Percentiles rank a stretch among this genome's conserved stretches.
phyloP scores from a whole-genome alignment of 352 stramenopile species.

The Phytophthora niederhauseri region DNA sequence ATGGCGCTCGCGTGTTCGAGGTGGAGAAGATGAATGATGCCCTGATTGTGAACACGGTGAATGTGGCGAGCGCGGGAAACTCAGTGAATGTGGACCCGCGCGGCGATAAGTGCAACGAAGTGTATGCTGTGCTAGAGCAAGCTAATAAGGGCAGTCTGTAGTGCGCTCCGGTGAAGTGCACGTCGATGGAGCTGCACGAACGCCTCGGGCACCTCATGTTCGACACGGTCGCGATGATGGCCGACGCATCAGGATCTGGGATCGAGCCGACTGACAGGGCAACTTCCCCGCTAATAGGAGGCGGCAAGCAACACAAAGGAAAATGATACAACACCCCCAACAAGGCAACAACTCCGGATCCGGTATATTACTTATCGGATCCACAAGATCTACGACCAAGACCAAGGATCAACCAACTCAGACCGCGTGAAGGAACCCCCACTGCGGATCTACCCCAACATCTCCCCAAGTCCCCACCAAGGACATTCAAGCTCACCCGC shows the following conservation, averaged over 20 bases:
- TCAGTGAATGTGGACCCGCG: background rate
- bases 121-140: background rate
- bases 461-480: no score
- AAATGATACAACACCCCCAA: no score
- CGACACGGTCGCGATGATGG: background rate
- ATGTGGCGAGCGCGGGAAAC: background rate
- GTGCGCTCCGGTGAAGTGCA: background rate
- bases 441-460: no score
- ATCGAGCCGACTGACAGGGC: constrained; percentile 2
- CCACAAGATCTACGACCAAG: no score
- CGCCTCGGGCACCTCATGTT: background rate
- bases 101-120: background rate
- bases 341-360: no score
- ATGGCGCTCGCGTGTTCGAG: background rate
- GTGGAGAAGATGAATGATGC: background rate
- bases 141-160: background rate
- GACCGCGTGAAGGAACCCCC: no score
- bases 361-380: no score
- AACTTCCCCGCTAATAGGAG: no score
- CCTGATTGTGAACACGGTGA: background rate
- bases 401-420: no score
- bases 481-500: no score
- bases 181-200: background rate
- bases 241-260: background rate
- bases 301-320: no score